phyloP scores from a whole-genome alignment of 352 stramenopile genomes.

The Phytophthora podocarpi region DNA sequence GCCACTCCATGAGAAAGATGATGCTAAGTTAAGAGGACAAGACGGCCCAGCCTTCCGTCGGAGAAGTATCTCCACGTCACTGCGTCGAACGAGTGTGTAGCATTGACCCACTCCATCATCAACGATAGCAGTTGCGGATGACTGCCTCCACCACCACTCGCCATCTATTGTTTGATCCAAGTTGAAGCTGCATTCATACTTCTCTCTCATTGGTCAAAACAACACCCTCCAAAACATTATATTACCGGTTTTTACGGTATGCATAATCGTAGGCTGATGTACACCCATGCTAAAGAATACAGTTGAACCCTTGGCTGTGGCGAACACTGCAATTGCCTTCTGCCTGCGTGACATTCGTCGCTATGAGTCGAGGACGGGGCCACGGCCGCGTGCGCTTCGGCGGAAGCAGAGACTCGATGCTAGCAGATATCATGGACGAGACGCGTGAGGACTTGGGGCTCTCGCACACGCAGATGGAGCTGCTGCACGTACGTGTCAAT shows the following conservation, averaged over 20 bases:
- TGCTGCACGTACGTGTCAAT: constrained; percentile 51
- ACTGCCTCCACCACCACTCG: constrained; percentile 6
- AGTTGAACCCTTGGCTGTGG: constrained; percentile 30
- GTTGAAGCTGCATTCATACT: constrained; percentile 17
- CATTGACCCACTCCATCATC: neutral
- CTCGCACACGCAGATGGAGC: constrained; percentile 73
- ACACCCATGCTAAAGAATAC: no score
- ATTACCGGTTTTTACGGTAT: neutral
- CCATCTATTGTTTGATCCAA: neutral
- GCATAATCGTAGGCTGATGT: no score
- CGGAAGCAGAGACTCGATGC: constrained; percentile 68
- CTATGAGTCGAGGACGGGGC: constrained; percentile 69
- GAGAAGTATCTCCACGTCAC: constrained; percentile 22
- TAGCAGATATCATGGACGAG: constrained; percentile 74
- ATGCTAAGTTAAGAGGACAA: constrained; percentile 1
- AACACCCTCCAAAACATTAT: neutral
- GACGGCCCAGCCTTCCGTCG: neutral
- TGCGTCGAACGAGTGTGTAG: constrained; percentile 8
- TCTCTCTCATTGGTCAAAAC: constrained; percentile 7
- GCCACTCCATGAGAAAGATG: constrained; percentile 3
- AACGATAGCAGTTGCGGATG: constrained; percentile 11
- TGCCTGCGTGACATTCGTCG: neutral
- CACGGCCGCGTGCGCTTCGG: constrained; percentile 73
- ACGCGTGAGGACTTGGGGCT: constrained; percentile 74
- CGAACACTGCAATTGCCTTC: neutral